Evolutionary conservation across 2,329 filamentous ascomycete genomes (phyloP), one percentile per base, ranked within the genome.

Genomic region (Ophiostoma quercus): DNA sequence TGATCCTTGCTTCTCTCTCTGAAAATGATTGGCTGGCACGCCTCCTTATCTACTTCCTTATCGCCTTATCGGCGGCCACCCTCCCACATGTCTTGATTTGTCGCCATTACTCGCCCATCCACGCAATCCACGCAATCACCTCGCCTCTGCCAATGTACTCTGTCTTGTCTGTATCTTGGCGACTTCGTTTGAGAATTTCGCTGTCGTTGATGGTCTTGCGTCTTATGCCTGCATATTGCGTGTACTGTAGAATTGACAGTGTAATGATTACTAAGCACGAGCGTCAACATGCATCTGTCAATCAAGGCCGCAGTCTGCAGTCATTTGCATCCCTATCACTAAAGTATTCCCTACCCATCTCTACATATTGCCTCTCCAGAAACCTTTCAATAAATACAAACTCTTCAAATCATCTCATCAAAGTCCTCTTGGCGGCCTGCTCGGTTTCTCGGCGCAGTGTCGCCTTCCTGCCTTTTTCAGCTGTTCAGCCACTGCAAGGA

Each of bases 101-200:
- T 63, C 67, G 68, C 57, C 68, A 37, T 72, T 54, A 73, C 66
- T 73, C 63, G 72, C 29, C 67, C 60, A 67, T 71, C 57, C 57
- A 65, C 51, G 51, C 51, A 57, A 57, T 65, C 34, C 39, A 57
- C 51, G n/a, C 51, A 57, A 57, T 25, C 51, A 22, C 51, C 11
- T 57, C 25, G 25, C 57, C 25, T 29, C 57, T 47, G 22, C 22
- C 72, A 65, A 68, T 32, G 41, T 29, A 29, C 25, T 29, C 25
- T 29, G 25, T 29, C 25, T 29, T 29, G 25, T 29, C 25, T 29
- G 25, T 14, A 34, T 67, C 62, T 62, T 62, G 57, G 57, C 57
- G 12, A 22, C 11, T 57, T 22, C 25, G 51, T 25, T 60, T 47
- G 9, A 11, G 39, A 14, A 1, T 3, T 3, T 41, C 39, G 4